Percentiles rank a stretch among this genome's conserved stretches.
Conservation (phyloP, 2,329 filamentous ascomycete species). For the Cladophialophora psammophila region DNA sequence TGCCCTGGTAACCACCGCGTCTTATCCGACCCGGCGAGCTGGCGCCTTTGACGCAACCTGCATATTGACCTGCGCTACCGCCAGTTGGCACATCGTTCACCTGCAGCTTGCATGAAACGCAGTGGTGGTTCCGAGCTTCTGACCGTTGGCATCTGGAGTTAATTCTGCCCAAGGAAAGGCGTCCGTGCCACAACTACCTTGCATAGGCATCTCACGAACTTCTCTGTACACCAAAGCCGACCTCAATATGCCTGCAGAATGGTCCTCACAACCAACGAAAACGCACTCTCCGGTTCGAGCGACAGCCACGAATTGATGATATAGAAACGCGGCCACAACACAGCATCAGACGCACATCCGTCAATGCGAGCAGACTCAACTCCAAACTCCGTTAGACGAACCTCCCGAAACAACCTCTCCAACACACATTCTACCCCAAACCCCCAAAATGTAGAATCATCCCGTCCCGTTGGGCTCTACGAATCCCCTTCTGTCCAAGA, state of each 20-base stretch:
- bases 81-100: not conserved
- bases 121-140: not conserved
- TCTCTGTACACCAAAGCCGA: not conserved
- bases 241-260: conserved; percentile 13
- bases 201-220: not conserved
- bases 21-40: conserved; percentile 7
- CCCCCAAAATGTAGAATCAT: conserved; percentile 33
- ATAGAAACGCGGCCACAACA: conserved; percentile 5
- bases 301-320: conserved; percentile 25
- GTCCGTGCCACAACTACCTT: not conserved
- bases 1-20: conserved; percentile 11
- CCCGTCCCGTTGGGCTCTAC: conserved; percentile 56
- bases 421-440: conserved; percentile 21
- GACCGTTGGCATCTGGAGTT: not conserved
- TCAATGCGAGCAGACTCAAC: conserved; percentile 47
- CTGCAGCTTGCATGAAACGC: conserved; percentile 25
- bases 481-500: conserved; percentile 73
- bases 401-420: conserved; percentile 20
- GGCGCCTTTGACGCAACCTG: conserved; percentile 22
- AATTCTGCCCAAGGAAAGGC: not conserved
- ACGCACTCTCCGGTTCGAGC: not conserved
- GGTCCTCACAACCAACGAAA: conserved; percentile 9
- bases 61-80: conserved; percentile 16
- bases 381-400: conserved; percentile 45
- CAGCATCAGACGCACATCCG: conserved; percentile 11